Base-by-base conservation (phyloP, 2,329 filamentous ascomycete genomes). In the Verticillium longisporum region DNA sequence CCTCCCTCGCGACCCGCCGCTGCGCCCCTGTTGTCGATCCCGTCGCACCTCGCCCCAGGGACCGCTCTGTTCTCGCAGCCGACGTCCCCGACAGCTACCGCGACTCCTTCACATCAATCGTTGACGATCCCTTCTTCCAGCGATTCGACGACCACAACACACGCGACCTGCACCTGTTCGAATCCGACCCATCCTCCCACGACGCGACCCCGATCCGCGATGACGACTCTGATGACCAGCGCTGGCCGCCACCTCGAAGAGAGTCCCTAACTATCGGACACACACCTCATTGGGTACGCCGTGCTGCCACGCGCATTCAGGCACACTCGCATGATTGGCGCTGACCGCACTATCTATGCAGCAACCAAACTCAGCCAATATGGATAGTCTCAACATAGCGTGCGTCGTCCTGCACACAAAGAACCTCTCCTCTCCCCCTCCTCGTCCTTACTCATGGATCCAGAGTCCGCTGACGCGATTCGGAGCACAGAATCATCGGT, bases 301-400 rank as follows among this genome's bases (percentile, higher is more conserved):
- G 59, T 61, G 63, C 63, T 60, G 62, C 57, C 61, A 59, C 55
- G 62, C 60, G 59, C 55, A 58, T 61, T 59, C 61, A 50, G 41
- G 41, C 21, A 50, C 41, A 50, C 41, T 18, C n/a, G 63, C 58
- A 63, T 62, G 61, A 64, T 62, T 61, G 63, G 61, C 59, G 63
- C 63, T 64, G 63, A 64, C 63, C 38, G 61, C 60, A 26, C 26
- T 26, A 26, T 26, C 60, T 62, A 63, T 62, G 58, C 60, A 64
- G 61, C 61, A 56, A 60, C 60, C 60, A 63, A 57, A 55, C 26
- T 5, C 54, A 9, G 65, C 69, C 69, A 70, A 67, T 62, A 86
- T 87, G 84, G 83, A 86, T 64, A 77, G 79, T 66, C 81, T 87
- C 69, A 87, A 86, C 69, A 85, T 90, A 66, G 85, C 85, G 57